These are phyloP conservation scores for Aureobasidium subglaciale DNA, from an alignment of 2,329 filamentous ascomycete genomes.

Conservation along the genomic window DNA sequence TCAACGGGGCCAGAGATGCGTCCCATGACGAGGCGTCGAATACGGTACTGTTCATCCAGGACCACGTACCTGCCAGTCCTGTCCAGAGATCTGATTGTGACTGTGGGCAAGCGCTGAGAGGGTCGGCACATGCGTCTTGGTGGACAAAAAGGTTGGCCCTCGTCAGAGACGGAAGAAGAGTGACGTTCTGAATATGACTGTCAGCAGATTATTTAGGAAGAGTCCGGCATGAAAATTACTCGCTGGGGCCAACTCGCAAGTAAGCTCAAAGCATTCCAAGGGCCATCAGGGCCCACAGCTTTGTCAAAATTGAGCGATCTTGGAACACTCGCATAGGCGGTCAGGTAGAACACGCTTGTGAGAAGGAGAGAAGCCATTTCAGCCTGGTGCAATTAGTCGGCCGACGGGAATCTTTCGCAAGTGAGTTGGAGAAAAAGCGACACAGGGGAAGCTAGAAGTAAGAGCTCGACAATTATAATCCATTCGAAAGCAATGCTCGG, in stretches of 20 bases:
- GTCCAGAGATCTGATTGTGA: background rate
- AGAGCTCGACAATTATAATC: background rate
- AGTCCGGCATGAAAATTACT: background rate
- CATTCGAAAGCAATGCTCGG: background rate
- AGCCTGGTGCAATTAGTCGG: background rate
- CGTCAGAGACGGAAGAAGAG: background rate
- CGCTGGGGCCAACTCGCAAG: background rate
- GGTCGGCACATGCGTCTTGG: background rate
- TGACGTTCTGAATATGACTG: background rate
- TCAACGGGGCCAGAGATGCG: background rate
- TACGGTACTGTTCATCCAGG: background rate
- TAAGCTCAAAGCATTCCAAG: slow-evolving; percentile 1
- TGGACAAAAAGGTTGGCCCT: background rate
- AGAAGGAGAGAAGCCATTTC: background rate
- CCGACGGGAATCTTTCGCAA: too few species aligned
- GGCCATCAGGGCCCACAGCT: slow-evolving; percentile 4
- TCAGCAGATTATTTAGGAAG: background rate
- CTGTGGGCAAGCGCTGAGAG: background rate
- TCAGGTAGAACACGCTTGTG: background rate
- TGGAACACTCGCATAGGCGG: background rate
- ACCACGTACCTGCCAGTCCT: background rate
- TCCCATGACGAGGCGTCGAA: background rate
- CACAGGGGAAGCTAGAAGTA: too few species aligned
- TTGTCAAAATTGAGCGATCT: background rate
- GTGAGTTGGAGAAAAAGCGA: too few species aligned